Percentiles rank a stretch among this genome's conserved stretches.
Evolutionary conservation across 306 rosid species (phyloP).

Genomic region (Lablab purpureus): DNA sequence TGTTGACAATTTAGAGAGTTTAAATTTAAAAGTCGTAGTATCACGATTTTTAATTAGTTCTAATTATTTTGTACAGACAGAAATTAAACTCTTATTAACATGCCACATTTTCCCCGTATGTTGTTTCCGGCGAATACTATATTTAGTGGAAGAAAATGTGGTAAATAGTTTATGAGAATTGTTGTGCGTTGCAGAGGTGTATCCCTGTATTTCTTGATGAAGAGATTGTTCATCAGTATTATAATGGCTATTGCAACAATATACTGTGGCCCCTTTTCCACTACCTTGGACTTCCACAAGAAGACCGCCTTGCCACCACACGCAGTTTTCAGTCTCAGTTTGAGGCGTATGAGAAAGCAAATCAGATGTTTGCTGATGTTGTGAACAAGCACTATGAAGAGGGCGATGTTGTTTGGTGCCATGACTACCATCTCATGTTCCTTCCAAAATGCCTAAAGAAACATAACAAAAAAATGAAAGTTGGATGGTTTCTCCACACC

Average conservation of each 20-base stretch:
- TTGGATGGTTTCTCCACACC: constrained; percentile 96
- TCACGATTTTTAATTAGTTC: neutral
- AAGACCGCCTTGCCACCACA: constrained; percentile 95
- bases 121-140: neutral
- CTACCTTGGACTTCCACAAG: constrained; percentile 95
- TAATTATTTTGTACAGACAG: neutral
- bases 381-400: constrained; percentile 79
- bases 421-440: constrained; percentile 94
- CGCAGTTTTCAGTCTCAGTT: constrained; percentile 95
- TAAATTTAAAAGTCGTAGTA: neutral
- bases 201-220: constrained; percentile 95
- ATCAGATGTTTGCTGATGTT: constrained; percentile 91
- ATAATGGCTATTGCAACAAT: constrained; percentile 94
- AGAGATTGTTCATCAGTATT: constrained; percentile 90
- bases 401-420: constrained; percentile 98
- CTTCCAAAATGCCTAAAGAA: constrained; percentile 90
- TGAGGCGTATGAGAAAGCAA: constrained; percentile 86
- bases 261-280: constrained; percentile 95
- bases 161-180: constrained; percentile 11
- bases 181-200: constrained; percentile 64
- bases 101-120: neutral
- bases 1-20: neutral
- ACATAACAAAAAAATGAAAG: constrained; percentile 75
- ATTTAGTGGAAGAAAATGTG: neutral
- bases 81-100: neutral